A percentile compares a stretch with the other conserved stretches of the same genome.
Evolutionary conservation across 306 rosid genomes (phyloP).

Genomic region (Quercus bicolor): DNA sequence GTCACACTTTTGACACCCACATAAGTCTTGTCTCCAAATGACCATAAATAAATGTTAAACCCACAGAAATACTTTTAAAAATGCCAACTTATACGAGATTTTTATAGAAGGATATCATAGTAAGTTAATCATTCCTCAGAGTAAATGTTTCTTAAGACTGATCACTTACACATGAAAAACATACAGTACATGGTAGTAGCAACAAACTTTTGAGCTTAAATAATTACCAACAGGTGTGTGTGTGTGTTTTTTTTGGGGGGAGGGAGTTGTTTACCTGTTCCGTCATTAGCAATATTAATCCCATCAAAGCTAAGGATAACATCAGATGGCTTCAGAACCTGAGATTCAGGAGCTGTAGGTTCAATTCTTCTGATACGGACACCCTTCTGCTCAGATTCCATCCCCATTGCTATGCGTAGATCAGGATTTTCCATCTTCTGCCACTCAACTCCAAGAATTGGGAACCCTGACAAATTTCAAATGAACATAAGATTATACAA

Average conservation of each 20-base stretch:
- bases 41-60: not conserved
- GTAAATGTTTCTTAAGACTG: not conserved
- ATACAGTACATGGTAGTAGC: not conserved
- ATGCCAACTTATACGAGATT: not conserved
- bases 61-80: not conserved
- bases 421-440: conserved; percentile 99
- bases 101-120: not conserved
- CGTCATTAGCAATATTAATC: conserved; percentile 91
- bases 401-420: conserved; percentile 69
- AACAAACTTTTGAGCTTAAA: not conserved
- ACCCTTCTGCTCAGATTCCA: conserved; percentile 89
- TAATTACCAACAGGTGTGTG: not conserved
- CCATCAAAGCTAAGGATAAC: conserved; percentile 92
- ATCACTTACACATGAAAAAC: not conserved
- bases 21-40: not conserved
- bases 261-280: conserved; percentile 61
- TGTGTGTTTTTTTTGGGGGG: not conserved
- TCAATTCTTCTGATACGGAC: conserved; percentile 94
- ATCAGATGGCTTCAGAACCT: conserved; percentile 88
- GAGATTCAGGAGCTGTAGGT: conserved; percentile 81
- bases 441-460: conserved; percentile 95
- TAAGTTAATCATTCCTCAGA: not conserved
- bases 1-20: not conserved
- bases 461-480: conserved; percentile 62
- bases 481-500: conserved; percentile 9